Evolutionary conservation across 768 basidiomycete genomes (phyloP).

Genomic region (Harrya chromipes): DNA sequence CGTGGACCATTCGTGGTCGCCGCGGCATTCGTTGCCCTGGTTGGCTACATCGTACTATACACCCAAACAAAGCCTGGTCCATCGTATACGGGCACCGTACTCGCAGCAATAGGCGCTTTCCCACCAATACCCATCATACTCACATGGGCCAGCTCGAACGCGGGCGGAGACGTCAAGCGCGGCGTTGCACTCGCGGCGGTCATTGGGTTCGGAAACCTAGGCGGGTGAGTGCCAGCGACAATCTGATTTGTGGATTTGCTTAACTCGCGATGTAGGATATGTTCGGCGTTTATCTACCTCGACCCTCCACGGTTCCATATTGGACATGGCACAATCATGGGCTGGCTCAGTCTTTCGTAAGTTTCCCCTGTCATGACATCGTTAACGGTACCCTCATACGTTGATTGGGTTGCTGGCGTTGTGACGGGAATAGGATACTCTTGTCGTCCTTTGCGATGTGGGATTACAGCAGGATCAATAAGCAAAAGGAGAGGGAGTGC

Average conservation of each 20-base stretch:
- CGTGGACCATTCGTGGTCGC: slow-evolving; percentile 46
- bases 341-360: slow-evolving; percentile 24
- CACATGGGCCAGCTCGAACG: slow-evolving; percentile 50
- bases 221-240: slow-evolving; percentile 31
- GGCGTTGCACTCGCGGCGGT: slow-evolving; percentile 48
- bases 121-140: slow-evolving; percentile 42
- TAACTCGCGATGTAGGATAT: slow-evolving; percentile 22
- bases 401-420: slow-evolving; percentile 22
- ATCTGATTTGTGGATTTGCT: slow-evolving; percentile 14
- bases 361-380: neutral
- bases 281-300: slow-evolving; percentile 35
- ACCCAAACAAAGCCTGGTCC: slow-evolving; percentile 7
- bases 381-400: no score
- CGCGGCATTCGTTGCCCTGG: slow-evolving; percentile 36
- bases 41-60: slow-evolving; percentile 49
- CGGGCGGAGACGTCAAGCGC: slow-evolving; percentile 49
- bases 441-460: slow-evolving; percentile 40
- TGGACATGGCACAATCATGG: slow-evolving; percentile 29
- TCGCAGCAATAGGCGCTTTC: slow-evolving; percentile 48
- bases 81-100: slow-evolving; percentile 42
- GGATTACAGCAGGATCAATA: slow-evolving; percentile 44
- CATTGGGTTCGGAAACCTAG: slow-evolving; percentile 50
- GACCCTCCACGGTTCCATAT: slow-evolving; percentile 31
- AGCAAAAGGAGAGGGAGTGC: slow-evolving; percentile 41
- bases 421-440: slow-evolving; percentile 30